Base-by-base conservation (phyloP, 1,139 yeast species). In the Candida pseudoviswanathii region DNA sequence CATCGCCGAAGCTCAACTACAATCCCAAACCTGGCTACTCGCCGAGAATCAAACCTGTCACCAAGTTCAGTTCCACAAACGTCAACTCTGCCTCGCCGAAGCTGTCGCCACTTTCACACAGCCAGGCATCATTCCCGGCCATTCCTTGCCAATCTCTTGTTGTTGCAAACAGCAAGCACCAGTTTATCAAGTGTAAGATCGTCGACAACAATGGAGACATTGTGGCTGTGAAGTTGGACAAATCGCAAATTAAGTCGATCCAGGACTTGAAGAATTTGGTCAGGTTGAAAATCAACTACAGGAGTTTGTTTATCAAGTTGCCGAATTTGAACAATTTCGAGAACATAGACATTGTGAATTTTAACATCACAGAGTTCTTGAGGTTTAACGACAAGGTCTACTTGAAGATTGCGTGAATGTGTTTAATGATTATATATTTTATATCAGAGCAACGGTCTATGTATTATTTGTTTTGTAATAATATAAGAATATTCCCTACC, bases 181-280 rank as follows among this genome's bases (percentile, higher is more conserved):
- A 48, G 26, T 50, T 33, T 46, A 56, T 69, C 47, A 64, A 65
- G 48, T 65, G 75, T 51, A 69, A 68, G 52, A 61, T 73, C 11
- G 54, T 63, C 40, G 67, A 66, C 30, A 62, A 56, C 30, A 63
- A 66, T 32, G 59, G 65, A 46, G 73, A 68, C 43, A 61, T 65
- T 24, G 51, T 72, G 9, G 67, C 70, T 2, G 50, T 71, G 7
- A 63, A 65, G 33, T 50, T 71, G 24, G 60, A 63, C 45, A 68
- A 68, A 51, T 46, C 56, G 11, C 66, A 63, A 40, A 58, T 71
- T 16, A 55, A 57, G 25, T 57, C 63, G 3, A 50, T 67, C 2
- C 59, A 58, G 5, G 72, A 65, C 31, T 65, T 73, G 49, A 73
- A 72, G 53, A 53, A 50, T 9, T 49, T 64, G 36, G 52, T 73